Percentiles rank a stretch among this genome's conserved stretches.
Evolutionary conservation across 352 stramenopile species (phyloP).

Genomic region (Globisporangium solare): DNA sequence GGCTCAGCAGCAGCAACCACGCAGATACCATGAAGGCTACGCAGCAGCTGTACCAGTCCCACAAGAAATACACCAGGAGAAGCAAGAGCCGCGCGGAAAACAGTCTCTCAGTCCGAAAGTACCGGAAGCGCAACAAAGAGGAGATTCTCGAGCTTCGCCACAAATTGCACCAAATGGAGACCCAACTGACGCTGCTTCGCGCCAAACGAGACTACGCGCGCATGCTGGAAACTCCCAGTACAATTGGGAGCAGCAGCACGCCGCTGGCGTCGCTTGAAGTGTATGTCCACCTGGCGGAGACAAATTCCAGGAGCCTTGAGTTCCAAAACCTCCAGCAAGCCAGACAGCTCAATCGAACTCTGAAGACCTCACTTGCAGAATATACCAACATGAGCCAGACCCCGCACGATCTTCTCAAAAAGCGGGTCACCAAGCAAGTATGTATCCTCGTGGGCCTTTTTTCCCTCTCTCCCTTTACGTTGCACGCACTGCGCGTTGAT

Average conservation of each 20-base stretch:
- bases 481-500: neutral
- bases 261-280: neutral
- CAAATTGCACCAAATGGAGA: neutral
- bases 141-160: neutral
- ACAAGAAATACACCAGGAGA: neutral
- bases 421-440: neutral
- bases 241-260: no score
- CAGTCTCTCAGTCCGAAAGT: neutral
- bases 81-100: neutral
- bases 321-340: neutral
- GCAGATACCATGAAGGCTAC: neutral
- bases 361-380: neutral
- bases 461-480: neutral
- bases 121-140: neutral
- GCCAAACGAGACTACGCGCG: neutral
- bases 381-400: neutral
- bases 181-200: neutral
- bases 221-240: no score
- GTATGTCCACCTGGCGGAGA: neutral
- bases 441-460: neutral
- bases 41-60: neutral
- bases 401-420: neutral
- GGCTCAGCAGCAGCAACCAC: neutral
- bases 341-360: neutral
- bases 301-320: neutral